These are phyloP conservation scores for Fraxinus excelsior DNA, from an alignment of 257 asterid genomes.

Conservation along the genomic window DNA sequence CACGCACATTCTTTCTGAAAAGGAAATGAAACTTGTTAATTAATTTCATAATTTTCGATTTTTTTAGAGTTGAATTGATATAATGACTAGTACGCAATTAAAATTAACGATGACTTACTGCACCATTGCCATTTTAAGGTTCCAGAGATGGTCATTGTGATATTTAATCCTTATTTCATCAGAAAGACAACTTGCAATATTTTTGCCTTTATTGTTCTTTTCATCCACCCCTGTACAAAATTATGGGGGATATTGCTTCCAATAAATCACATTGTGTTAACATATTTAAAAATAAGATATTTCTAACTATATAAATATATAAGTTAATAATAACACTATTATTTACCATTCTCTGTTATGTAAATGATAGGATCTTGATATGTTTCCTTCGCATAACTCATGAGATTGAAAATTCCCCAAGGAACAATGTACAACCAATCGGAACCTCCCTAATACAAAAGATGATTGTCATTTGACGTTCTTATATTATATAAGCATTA, in stretches of 20 bases:
- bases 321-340: background rate
- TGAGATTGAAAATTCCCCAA: slow-evolving; percentile 38
- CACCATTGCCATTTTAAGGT: slow-evolving; percentile 42
- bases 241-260: background rate
- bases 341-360: slow-evolving; percentile 30
- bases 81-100: background rate
- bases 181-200: slow-evolving; percentile 14
- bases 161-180: slow-evolving; percentile 34
- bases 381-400: slow-evolving; percentile 24
- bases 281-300: background rate
- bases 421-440: slow-evolving; percentile 37
- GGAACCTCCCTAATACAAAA: slow-evolving; percentile 28
- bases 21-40: background rate
- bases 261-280: background rate
- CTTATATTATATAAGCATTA: too few relatives aligned
- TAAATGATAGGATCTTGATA: slow-evolving; percentile 35
- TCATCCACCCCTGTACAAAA: slow-evolving; percentile 31
- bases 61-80: too few relatives aligned
- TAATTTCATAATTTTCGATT: slow-evolving; percentile 15
- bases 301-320: background rate
- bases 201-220: slow-evolving; percentile 24
- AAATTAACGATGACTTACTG: slow-evolving; percentile 28
- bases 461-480: background rate
- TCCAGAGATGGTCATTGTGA: slow-evolving; percentile 42
- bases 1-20: slow-evolving; percentile 33